Evolutionary conservation across 495 filamentous ascomycete genomes (phyloP).

Genomic region (Pyrenula massariospora): DNA sequence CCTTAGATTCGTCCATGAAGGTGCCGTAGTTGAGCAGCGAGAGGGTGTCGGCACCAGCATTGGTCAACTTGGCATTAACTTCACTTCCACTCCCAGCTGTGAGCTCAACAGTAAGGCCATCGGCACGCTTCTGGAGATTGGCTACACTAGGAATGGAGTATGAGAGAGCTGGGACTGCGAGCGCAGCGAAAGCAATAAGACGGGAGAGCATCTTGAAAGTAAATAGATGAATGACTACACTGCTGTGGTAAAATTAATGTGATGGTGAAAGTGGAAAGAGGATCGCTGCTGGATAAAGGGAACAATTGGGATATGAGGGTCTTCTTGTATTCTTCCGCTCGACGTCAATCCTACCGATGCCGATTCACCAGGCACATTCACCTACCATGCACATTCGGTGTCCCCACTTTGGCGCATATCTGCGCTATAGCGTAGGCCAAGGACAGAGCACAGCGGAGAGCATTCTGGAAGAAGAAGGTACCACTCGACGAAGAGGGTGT

Average conservation of each 20-base stretch:
- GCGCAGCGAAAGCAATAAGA: conserved; percentile 1
- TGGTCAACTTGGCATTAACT: conserved; percentile 50
- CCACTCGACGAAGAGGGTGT: neutral
- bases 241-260: neutral
- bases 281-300: neutral
- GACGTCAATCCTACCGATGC: too few relatives aligned
- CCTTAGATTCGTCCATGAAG: conserved; percentile 42
- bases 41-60: conserved; percentile 40
- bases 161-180: conserved; percentile 19
- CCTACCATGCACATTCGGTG: neutral
- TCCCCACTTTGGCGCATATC: neutral
- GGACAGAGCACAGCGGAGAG: conserved; percentile 7
- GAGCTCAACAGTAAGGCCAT: conserved; percentile 39
- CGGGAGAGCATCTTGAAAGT: neutral
- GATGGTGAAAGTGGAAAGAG: neutral
- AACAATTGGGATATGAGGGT: neutral
- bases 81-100: conserved; percentile 39
- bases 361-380: too few relatives aligned
- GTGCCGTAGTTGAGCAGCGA: conserved; percentile 52
- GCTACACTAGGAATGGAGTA: conserved; percentile 26
- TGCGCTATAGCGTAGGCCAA: neutral
- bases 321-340: neutral
- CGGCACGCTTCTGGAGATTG: conserved; percentile 24
- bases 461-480: conserved; percentile 5
- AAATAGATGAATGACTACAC: neutral